phyloP scores from a whole-genome alignment of 371 early-diverging fungal species.

The Encephalitozoon hellem region DNA sequence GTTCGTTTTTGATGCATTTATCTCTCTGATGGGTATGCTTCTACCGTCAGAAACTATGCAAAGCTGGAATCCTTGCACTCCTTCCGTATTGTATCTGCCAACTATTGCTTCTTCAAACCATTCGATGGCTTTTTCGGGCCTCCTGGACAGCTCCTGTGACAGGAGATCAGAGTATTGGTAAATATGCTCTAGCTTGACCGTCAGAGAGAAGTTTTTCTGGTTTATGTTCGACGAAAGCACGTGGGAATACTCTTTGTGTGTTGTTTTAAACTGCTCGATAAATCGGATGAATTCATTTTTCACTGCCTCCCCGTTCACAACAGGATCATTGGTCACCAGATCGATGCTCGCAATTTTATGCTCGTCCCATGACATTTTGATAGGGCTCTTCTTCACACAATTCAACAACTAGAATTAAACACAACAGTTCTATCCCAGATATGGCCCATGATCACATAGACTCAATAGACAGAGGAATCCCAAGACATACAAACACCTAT shows the following conservation, averaged over 20 bases:
- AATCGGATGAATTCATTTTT: slow-evolving; percentile 33
- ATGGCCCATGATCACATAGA: slow-evolving; percentile 4
- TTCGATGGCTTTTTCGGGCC: slow-evolving; percentile 30
- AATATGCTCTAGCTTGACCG: slow-evolving; percentile 48
- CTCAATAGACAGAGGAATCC: background rate
- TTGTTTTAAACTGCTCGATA: slow-evolving; percentile 34
- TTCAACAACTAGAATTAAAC: background rate
- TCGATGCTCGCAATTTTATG: slow-evolving; percentile 48
- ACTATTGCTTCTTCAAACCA: slow-evolving; percentile 33
- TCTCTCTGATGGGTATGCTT: slow-evolving; percentile 46
- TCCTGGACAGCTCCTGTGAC: background rate
- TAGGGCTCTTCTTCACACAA: background rate
- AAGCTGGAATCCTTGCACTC: slow-evolving; percentile 34
- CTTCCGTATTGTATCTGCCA: background rate
- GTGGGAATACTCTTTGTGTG: slow-evolving; percentile 28
- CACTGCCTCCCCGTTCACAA: slow-evolving; percentile 34
- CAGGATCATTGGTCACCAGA: slow-evolving; percentile 43
- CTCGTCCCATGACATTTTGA: slow-evolving; percentile 43
- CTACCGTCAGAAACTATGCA: slow-evolving; percentile 24
- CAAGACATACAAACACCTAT: slow-evolving; percentile 59
- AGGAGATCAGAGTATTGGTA: slow-evolving; percentile 18
- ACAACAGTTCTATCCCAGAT: background rate
- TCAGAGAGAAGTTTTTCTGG: slow-evolving; percentile 17
- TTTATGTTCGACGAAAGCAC: slow-evolving; percentile 31
- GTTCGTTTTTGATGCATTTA: slow-evolving; percentile 72